phyloP scores from a whole-genome alignment of 306 rosid genomes.

The Quercus alba region DNA sequence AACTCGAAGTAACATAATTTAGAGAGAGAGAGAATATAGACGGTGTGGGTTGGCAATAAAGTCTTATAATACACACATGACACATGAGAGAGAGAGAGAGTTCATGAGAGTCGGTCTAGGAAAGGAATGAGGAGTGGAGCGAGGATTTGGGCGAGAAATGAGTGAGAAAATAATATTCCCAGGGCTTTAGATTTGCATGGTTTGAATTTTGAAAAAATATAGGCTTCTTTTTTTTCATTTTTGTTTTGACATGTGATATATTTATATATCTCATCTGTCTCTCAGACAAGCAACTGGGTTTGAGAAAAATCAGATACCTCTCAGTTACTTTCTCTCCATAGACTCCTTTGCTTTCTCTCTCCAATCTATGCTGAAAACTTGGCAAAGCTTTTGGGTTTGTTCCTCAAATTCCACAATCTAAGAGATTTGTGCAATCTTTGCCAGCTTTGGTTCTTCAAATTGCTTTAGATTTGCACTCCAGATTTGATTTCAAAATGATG shows the following conservation, averaged over 20 bases:
- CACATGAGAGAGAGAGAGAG: constrained; percentile 4
- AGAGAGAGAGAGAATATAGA: constrained; percentile 29
- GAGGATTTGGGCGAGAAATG: constrained; percentile 54
- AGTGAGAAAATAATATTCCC: constrained; percentile 22
- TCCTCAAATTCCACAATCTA: constrained; percentile 18
- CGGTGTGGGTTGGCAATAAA: neutral
- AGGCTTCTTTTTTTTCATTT: neutral
- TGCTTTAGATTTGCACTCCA: constrained; percentile 6
- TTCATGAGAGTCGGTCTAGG: constrained; percentile 54
- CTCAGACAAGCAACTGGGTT: constrained; percentile 53
- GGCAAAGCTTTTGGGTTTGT: constrained; percentile 38
- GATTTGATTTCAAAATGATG: constrained; percentile 12
- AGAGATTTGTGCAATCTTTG: constrained; percentile 33
- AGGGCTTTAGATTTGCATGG: constrained; percentile 54
- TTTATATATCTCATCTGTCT: constrained; percentile 21
- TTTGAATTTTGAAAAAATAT: constrained; percentile 33
- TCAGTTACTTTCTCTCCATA: constrained; percentile 20
- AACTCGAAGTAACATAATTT: constrained; percentile 24
- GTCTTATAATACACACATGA: neutral
- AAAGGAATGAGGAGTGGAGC: constrained; percentile 55
- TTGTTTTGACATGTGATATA: neutral
- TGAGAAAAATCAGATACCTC: constrained; percentile 45
- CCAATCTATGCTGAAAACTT: constrained; percentile 28
- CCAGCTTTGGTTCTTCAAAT: neutral
- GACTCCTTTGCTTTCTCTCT: neutral